Conservation (phyloP, 2,329 filamentous ascomycete species). For the Aspergillus fumigatus region DNA sequence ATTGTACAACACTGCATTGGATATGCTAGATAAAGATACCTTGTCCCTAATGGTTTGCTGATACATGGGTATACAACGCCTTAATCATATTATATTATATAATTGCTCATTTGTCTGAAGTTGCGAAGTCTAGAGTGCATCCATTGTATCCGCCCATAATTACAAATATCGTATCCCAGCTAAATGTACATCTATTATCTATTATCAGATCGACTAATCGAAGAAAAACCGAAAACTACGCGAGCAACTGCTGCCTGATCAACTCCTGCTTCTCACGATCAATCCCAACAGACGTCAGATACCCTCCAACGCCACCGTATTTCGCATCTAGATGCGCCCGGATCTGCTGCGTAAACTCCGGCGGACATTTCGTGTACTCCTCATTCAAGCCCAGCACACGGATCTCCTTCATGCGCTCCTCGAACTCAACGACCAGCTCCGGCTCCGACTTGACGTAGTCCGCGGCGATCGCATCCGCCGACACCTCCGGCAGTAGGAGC, state of each 20-base stretch:
- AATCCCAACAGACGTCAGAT: conserved; percentile 63
- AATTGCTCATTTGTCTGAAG: background rate
- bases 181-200: background rate
- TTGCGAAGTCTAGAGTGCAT: background rate
- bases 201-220: conserved; percentile 1
- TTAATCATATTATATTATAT: background rate
- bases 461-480: conserved; percentile 56
- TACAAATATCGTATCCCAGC: background rate
- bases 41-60: background rate
- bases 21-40: background rate
- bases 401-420: conserved; percentile 64
- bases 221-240: conserved; percentile 10
- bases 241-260: conserved; percentile 26
- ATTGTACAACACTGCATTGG: background rate
- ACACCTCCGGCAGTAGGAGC: conserved; percentile 54
- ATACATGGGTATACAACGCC: background rate
- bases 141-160: background rate
- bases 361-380: conserved; percentile 65
- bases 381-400: conserved; percentile 64
- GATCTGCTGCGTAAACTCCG: conserved; percentile 59
- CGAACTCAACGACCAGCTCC: conserved; percentile 58
- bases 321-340: conserved; percentile 52
- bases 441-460: conserved; percentile 68
- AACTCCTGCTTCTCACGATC: conserved; percentile 39
- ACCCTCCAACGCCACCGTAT: conserved; percentile 64